Evolutionary conservation across 2,329 filamentous ascomycete species (phyloP).

Genomic region (Fusarium sp.): DNA sequence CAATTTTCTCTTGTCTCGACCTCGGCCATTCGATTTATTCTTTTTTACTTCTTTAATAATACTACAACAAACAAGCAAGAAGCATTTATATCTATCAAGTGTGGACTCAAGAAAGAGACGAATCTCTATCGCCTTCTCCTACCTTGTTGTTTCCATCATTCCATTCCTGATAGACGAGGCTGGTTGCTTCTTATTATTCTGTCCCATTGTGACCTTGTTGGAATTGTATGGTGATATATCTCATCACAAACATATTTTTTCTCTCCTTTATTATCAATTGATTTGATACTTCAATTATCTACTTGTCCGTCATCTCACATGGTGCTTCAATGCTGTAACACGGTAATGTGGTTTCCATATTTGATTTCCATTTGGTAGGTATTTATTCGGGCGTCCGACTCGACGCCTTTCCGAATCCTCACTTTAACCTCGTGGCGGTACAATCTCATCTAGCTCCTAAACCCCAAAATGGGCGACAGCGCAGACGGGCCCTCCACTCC

Average conservation of each 20-base stretch:
- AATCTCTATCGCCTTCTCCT: background rate
- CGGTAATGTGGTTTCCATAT: slow-evolving; percentile 37
- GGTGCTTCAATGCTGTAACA: slow-evolving; percentile 25
- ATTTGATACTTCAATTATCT: background rate
- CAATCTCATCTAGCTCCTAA: slow-evolving; percentile 55
- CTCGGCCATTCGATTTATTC: background rate
- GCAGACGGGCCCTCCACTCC: slow-evolving; percentile 69
- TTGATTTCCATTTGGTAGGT: slow-evolving; percentile 53
- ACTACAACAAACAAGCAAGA: background rate
- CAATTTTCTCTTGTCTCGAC: slow-evolving; percentile 25
- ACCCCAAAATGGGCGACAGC: slow-evolving; percentile 39
- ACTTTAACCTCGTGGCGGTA: slow-evolving; percentile 80
- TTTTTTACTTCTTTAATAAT: slow-evolving; percentile 4
- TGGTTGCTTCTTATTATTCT: slow-evolving; percentile 9
- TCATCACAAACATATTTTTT: slow-evolving; percentile 14
- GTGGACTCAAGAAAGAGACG: slow-evolving; percentile 9
- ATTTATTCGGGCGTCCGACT: slow-evolving; percentile 67
- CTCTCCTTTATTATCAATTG: slow-evolving; percentile 8
- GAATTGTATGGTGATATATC: slow-evolving; percentile 19
- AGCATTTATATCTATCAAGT: slow-evolving; percentile 15
- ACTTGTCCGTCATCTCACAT: slow-evolving; percentile 4
- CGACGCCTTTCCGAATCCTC: slow-evolving; percentile 74
- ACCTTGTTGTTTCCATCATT: slow-evolving; percentile 5
- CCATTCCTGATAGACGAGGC: slow-evolving; percentile 14
- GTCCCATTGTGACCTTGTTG: slow-evolving; percentile 24